These are phyloP conservation scores for Poa annua DNA, from an alignment of 176 grass and related monocot species.

Conservation along the genomic window DNA sequence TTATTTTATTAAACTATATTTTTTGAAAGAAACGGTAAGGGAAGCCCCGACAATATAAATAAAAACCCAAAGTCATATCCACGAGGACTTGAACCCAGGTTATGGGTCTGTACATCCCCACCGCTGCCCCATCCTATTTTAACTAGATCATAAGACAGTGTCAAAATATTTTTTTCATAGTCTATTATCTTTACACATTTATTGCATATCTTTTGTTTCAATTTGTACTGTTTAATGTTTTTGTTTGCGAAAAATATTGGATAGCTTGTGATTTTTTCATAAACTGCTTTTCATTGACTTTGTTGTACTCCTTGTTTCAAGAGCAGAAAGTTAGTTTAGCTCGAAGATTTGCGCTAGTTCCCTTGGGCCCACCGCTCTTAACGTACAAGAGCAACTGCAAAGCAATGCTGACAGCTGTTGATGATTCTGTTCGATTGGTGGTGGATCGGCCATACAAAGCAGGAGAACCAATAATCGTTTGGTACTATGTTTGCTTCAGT, in stretches of 20 bases:
- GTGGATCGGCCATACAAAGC: constrained; percentile 86
- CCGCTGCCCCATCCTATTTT: not conserved
- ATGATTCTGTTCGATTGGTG: constrained; percentile 81
- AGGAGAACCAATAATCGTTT: constrained; percentile 86
- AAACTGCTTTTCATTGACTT: constrained; percentile 32
- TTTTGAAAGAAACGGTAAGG: not conserved
- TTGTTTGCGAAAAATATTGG: constrained; percentile 11
- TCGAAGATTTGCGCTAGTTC: constrained; percentile 93
- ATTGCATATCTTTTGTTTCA: constrained; percentile 17
- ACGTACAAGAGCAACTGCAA: constrained; percentile 99
- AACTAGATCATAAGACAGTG: not conserved
- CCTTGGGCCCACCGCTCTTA: constrained; percentile 89
- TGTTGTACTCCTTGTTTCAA: constrained; percentile 35
- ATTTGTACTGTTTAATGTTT: constrained; percentile 12
- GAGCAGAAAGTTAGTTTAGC: constrained; percentile 95
- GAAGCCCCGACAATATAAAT: not conserved
- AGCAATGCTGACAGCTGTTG: constrained; percentile 87
- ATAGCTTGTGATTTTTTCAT: constrained; percentile 23
- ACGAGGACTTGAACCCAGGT: not conserved
- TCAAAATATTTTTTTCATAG: not conserved
- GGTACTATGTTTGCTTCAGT: constrained; percentile 70
- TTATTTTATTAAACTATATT: not conserved
- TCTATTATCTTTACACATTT: constrained; percentile 5
- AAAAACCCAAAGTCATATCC: not conserved
- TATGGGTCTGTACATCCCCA: not conserved